phyloP scores from a whole-genome alignment of 345 rosid genomes.

The Excoecaria cochinchinensis region DNA sequence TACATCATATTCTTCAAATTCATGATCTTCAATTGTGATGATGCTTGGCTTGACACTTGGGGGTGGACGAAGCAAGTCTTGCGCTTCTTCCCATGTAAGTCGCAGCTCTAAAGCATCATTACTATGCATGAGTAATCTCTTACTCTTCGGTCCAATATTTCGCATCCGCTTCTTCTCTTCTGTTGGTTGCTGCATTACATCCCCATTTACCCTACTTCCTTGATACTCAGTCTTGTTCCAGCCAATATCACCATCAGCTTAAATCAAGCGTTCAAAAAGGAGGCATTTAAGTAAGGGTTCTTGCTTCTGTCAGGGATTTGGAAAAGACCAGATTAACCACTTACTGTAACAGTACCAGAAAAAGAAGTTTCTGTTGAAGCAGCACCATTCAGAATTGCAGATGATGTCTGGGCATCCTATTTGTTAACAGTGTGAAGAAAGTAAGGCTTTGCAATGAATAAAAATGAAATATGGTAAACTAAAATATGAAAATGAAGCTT shows the following conservation, averaged over 20 bases:
- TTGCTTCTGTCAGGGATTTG: constrained; percentile 38
- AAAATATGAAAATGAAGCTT: constrained; percentile 16
- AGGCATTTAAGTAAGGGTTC: constrained; percentile 34
- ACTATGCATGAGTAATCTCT: constrained; percentile 65
- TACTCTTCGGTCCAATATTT: constrained; percentile 72
- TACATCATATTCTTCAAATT: constrained; percentile 92
- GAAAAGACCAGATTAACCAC: constrained; percentile 41
- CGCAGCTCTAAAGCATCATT: constrained; percentile 74
- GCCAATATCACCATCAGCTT: constrained; percentile 44
- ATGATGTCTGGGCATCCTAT: constrained; percentile 49
- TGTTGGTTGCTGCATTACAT: constrained; percentile 30
- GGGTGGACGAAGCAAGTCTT: constrained; percentile 81
- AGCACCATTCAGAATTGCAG: constrained; percentile 39
- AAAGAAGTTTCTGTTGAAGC: constrained; percentile 49
- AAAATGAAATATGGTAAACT: not conserved
- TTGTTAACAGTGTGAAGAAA: constrained; percentile 17
- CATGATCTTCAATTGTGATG: constrained; percentile 66
- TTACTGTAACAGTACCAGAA: constrained; percentile 44
- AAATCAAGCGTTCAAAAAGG: constrained; percentile 37
- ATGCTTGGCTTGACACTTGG: constrained; percentile 55
- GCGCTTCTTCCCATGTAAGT: constrained; percentile 92
- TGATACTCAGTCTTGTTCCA: constrained; percentile 47
- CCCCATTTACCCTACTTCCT: constrained; percentile 40
- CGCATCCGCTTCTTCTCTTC: constrained; percentile 65
- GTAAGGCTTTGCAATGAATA: constrained; percentile 1